Evolutionary conservation across 352 stramenopile genomes (phyloP).

Genomic region (Blastocystis sp.): DNA sequence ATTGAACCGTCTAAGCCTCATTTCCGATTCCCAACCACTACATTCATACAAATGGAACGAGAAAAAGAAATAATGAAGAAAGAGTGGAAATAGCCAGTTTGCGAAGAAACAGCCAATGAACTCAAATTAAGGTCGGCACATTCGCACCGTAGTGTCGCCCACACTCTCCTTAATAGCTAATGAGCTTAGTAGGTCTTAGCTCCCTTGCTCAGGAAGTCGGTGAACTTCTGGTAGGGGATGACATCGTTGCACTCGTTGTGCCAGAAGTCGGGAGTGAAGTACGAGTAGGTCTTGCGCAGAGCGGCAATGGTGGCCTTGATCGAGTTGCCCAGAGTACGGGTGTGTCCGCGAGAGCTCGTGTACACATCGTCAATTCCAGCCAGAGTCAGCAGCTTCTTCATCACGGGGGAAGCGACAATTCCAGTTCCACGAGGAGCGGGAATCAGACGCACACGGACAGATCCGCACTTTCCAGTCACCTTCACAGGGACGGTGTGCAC

Average conservation of each 20-base stretch:
- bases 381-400: slow-evolving; percentile 97
- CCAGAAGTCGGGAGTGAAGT: slow-evolving; percentile 96
- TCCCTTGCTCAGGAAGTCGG: slow-evolving; percentile 91
- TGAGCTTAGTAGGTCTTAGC: not conserved
- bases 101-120: too few relatives aligned
- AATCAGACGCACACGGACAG: slow-evolving; percentile 94
- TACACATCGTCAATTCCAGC: slow-evolving; percentile 95
- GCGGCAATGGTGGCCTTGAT: slow-evolving; percentile 98
- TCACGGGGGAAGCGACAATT: slow-evolving; percentile 88
- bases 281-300: slow-evolving; percentile 89
- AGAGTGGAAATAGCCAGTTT: too few relatives aligned
- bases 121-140: slow-evolving; percentile 56
- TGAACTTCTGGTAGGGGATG: slow-evolving; percentile 95
- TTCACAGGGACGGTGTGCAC: slow-evolving; percentile 92
- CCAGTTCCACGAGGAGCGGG: slow-evolving; percentile 95
- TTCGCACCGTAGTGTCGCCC: slow-evolving; percentile 53
- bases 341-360: slow-evolving; percentile 86
- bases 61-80: too few relatives aligned
- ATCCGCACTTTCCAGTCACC: slow-evolving; percentile 97
- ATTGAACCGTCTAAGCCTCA: too few relatives aligned
- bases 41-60: too few relatives aligned
- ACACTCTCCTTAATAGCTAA: slow-evolving; percentile 24
- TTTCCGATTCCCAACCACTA: too few relatives aligned
- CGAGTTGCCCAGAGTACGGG: slow-evolving; percentile 98
- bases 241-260: slow-evolving; percentile 80